Evolutionary conservation across 495 filamentous ascomycete genomes (phyloP).

Genomic region (Penicillium antarcticum): DNA sequence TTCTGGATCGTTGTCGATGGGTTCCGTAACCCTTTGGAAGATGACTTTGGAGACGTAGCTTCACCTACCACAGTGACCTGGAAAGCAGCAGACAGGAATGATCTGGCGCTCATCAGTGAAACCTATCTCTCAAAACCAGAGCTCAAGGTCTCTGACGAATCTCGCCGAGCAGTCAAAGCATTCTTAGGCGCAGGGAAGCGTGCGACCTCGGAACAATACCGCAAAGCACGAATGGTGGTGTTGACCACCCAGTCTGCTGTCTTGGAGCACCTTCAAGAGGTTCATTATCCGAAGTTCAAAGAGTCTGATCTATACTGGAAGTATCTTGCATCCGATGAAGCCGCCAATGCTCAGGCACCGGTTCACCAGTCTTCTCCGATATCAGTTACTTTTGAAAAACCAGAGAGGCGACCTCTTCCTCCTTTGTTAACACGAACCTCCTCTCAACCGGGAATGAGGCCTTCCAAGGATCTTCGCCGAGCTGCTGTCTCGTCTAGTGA

Average conservation of each 20-base stretch:
- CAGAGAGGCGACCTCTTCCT: constrained; percentile 40
- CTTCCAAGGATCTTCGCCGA: constrained; percentile 50
- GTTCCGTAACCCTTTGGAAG: constrained; percentile 92
- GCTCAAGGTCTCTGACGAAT: constrained; percentile 67
- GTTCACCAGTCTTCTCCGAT: constrained; percentile 17
- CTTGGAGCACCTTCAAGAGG: constrained; percentile 75
- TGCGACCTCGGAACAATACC: constrained; percentile 78
- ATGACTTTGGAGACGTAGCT: constrained; percentile 71
- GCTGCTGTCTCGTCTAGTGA: constrained; percentile 59
- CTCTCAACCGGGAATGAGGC: constrained; percentile 33
- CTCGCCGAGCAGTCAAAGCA: constrained; percentile 63
- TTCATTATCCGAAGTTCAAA: constrained; percentile 81
- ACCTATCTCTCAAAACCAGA: constrained; percentile 81
- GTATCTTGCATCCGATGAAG: constrained; percentile 85
- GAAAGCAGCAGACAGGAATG: constrained; percentile 80
- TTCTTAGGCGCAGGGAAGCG: constrained; percentile 75
- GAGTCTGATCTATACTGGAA: constrained; percentile 94
- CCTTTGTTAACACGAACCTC: constrained; percentile 38
- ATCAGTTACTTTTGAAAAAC: constrained; percentile 24
- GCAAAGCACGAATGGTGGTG: constrained; percentile 76
- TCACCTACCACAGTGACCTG: constrained; percentile 63
- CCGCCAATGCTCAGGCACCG: constrained; percentile 44
- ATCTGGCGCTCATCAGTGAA: constrained; percentile 85
- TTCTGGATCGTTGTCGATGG: constrained; percentile 99
- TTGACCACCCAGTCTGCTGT: constrained; percentile 78